phyloP scores from a whole-genome alignment of 1,284 basidiomycete species.

The Rhodotorula sp. region DNA sequence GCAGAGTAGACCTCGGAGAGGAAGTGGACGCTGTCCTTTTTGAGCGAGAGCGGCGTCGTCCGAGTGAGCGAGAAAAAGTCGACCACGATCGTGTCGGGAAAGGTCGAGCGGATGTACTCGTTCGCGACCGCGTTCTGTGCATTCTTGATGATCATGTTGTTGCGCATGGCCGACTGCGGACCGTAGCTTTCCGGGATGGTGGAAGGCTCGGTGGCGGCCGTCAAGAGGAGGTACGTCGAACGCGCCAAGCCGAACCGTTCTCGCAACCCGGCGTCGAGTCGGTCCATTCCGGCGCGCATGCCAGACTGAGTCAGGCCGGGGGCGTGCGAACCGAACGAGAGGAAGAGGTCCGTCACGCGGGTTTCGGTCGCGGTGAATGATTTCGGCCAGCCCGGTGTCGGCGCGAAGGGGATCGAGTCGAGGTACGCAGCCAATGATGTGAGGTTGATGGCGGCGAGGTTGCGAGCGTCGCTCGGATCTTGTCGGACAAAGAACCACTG shows the following conservation, averaged over 20 bases:
- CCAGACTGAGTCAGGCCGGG: not conserved
- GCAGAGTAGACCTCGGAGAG: not conserved
- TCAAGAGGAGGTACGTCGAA: not conserved
- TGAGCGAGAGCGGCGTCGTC: not conserved
- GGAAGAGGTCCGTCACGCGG: not conserved
- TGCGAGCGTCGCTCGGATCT: not conserved
- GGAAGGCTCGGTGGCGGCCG: constrained; percentile 1
- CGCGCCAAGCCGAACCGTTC: not conserved
- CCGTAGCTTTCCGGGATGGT: not conserved
- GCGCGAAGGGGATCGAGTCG: not conserved
- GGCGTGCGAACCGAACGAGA: not conserved
- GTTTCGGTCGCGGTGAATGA: not conserved
- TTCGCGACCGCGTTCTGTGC: not conserved
- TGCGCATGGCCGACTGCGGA: not conserved
- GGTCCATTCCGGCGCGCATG: not conserved
- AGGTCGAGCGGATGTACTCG: not conserved
- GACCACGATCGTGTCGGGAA: not conserved
- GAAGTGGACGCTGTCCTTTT: not conserved
- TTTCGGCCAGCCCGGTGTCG: not conserved
- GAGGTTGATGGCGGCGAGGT: constrained; percentile 1
- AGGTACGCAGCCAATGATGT: not conserved
- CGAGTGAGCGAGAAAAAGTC: not conserved
- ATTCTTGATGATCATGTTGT: not conserved
- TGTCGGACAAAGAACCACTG: not conserved
- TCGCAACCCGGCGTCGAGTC: not conserved